These are phyloP conservation scores for Coniochaeta pulveracea DNA, from an alignment of 2,329 filamentous ascomycete species.

Conservation along the genomic window DNA sequence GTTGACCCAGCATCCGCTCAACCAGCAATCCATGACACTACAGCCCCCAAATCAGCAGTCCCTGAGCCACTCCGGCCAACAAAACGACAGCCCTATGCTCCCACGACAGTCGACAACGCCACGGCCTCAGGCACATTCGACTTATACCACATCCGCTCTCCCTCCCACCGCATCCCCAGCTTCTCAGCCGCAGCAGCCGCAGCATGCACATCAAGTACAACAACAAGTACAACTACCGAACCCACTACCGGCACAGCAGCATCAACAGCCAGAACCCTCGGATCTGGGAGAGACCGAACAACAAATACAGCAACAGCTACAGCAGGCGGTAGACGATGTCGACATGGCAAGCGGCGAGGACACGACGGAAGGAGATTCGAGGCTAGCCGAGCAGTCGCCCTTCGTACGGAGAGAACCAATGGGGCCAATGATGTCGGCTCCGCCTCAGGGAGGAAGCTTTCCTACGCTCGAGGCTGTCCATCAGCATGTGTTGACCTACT, in stretches of 20 bases:
- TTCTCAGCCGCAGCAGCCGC: conserved; percentile 26
- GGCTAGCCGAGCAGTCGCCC: conserved; percentile 35
- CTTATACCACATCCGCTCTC: conserved; percentile 14
- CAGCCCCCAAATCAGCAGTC: conserved; percentile 11
- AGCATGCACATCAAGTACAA: conserved; percentile 19
- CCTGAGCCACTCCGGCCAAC: conserved; percentile 27
- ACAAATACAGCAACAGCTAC: conserved; percentile 30
- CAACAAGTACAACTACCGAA: conserved; percentile 21
- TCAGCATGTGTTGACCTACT: conserved; percentile 52
- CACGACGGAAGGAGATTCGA: conserved; percentile 30
- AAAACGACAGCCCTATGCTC: conserved; percentile 27
- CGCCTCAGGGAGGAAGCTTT: conserved; percentile 53
- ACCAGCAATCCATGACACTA: conserved; percentile 10
- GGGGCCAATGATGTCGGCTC: conserved; percentile 50
- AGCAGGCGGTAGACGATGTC: conserved; percentile 35
- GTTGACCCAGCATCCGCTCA: conserved; percentile 14
- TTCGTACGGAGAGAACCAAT: conserved; percentile 42
- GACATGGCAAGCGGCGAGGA: conserved; percentile 40
- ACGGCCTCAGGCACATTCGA: conserved; percentile 19
- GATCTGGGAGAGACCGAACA: too few relatives aligned
- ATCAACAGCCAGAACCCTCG: conserved; percentile 9
- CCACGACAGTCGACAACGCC: conserved; percentile 28
- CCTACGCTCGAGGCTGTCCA: conserved; percentile 54
- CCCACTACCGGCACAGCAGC: conserved; percentile 11
- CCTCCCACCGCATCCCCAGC: conserved; percentile 15